Base-by-base conservation (phyloP, 352 stramenopile genomes). In the Pythium aphanidermatum region DNA sequence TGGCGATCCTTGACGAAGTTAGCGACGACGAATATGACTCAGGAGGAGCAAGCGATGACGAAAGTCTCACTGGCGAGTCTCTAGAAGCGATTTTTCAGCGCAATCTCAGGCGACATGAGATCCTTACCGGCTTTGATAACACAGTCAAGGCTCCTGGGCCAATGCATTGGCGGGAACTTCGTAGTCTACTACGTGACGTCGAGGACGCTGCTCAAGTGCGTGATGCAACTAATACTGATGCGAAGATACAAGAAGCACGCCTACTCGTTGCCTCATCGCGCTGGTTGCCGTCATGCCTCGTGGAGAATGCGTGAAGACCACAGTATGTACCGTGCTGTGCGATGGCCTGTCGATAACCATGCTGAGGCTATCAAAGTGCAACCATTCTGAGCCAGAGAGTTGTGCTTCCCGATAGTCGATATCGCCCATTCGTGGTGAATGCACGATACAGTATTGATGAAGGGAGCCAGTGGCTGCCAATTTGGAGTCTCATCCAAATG, bases 81-180 rank as follows among this genome's bases (percentile, higher is more conserved):
- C 68, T 83, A 6, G 66, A 82, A 46, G 60, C 60, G 8, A 68
- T 83, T 24, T 85, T 85, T 45, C 70, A 79, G 41, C 68, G 73
- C 3, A 85, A 85, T 38, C 39, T 85, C 5, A 59, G 68, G 14
- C 70, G 70, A 2, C 68, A 85, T 41, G 73, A 83, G 35, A 85
- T 85, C 19, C 65, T 85, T 14, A 23, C 66, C 1, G 58, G 68
- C 1, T 85, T 85, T 29, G 63, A 83, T 25, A 52, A 23, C 25
- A 55, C 44, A 54, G 58, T 26, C 25, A 35, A 16, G 55, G 41
- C n/a, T 14, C 47, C 20, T 1, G 34, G 34, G 36, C 44, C 13
- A 23, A 45, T 14, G 26, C 55, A 57, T 36, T 51, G 16, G 36
- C 30, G 49, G 30, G 16, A 58, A n/a, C 53, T 81, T 7, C 58